Evolutionary conservation across 106 monocot genomes (phyloP).

Genomic region (Dioscorea zingiberensis): DNA sequence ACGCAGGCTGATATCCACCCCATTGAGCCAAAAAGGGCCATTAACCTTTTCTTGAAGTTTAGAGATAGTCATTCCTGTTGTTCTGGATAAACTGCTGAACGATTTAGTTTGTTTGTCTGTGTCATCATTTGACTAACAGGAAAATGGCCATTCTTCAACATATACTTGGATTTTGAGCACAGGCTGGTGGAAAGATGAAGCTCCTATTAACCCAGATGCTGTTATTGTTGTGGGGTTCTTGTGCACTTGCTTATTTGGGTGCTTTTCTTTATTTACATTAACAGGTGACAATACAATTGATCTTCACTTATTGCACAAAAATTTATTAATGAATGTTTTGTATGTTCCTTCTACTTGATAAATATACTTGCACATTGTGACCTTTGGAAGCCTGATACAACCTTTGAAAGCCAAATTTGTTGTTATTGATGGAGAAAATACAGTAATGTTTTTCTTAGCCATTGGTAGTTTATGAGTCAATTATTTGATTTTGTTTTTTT

Average conservation of each 20-base stretch:
- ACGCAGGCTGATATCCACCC: too few species aligned
- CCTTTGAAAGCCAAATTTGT: background rate
- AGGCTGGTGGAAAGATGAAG: conserved; percentile 76
- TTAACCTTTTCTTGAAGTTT: too few species aligned
- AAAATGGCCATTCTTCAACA: conserved; percentile 79
- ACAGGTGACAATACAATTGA: conserved; percentile 37
- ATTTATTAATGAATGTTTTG: background rate
- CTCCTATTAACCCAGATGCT: conserved; percentile 64
- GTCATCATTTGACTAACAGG: conserved; percentile 28
- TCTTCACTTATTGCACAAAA: background rate
- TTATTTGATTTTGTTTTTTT: too few species aligned
- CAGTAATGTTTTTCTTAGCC: too few species aligned
- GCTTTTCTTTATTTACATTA: conserved; percentile 82
- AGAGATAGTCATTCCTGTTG: too few species aligned
- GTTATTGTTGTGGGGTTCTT: conserved; percentile 69
- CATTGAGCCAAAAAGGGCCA: too few species aligned
- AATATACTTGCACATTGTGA: background rate
- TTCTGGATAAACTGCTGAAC: too few species aligned
- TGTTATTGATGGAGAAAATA: too few species aligned
- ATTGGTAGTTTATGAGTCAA: too few species aligned
- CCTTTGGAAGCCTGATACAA: too few species aligned
- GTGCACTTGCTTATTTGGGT: conserved; percentile 46
- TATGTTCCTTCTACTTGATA: background rate
- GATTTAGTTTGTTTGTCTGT: background rate
- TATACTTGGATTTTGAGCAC: conserved; percentile 92